A percentile compares a stretch with the other conserved stretches of the same genome.
phyloP scores from a whole-genome alignment of 768 basidiomycete species.

The Phylloporus rhodoxanthus region DNA sequence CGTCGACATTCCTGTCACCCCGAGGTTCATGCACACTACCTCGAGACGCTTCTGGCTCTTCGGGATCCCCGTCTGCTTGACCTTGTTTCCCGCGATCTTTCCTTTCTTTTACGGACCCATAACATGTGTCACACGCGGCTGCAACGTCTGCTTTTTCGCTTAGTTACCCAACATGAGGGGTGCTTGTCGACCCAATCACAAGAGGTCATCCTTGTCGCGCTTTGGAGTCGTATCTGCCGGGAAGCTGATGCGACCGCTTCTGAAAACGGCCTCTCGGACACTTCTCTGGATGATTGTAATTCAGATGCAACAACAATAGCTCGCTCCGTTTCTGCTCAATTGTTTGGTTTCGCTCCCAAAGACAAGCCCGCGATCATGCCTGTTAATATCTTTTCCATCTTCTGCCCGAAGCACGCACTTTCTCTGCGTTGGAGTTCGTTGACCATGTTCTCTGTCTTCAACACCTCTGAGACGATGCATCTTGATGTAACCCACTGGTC shows the following conservation, averaged over 20 bases:
- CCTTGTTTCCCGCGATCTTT: slow-evolving; percentile 32
- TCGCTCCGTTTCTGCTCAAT: slow-evolving; percentile 7
- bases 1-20: slow-evolving; percentile 33
- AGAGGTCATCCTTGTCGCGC: slow-evolving; percentile 30
- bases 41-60: slow-evolving; percentile 35
- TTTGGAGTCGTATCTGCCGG: slow-evolving; percentile 31
- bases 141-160: slow-evolving; percentile 38
- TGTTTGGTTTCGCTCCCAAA: slow-evolving; percentile 6
- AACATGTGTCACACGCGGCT: slow-evolving; percentile 32
- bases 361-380: not conserved
- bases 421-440: slow-evolving; percentile 41
- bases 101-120: slow-evolving; percentile 30
- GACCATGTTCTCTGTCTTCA: slow-evolving; percentile 33
- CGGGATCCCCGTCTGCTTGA: slow-evolving; percentile 24
- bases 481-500: not conserved
- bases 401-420: slow-evolving; percentile 28
- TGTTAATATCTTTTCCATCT: slow-evolving; percentile 12
- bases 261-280: not conserved
- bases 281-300: not conserved
- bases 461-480: slow-evolving; percentile 1
- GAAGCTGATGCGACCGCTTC: not conserved
- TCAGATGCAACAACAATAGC: slow-evolving; percentile 11
- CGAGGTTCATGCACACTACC: slow-evolving; percentile 44
- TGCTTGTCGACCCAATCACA: slow-evolving; percentile 27
- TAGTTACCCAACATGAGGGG: slow-evolving; percentile 28